Evolutionary conservation across 2,329 filamentous ascomycete species (phyloP).

Genomic region (Alternaria tenuissima): DNA sequence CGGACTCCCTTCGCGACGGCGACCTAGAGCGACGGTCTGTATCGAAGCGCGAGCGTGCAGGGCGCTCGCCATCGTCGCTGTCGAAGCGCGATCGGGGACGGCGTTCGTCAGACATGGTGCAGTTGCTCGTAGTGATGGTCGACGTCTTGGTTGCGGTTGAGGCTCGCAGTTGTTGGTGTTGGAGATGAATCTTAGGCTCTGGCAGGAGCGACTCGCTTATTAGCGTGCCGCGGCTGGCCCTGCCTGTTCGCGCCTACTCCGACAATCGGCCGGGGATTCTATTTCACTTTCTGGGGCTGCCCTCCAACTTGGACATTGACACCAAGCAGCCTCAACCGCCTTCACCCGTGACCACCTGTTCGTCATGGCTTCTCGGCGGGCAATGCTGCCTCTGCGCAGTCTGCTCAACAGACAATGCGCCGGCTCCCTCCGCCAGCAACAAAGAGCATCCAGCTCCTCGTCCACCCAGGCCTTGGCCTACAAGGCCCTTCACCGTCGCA

Average conservation of each 20-base stretch:
- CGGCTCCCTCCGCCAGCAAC: constrained; percentile 39
- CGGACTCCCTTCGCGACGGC: constrained; percentile 69
- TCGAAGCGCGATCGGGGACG: constrained; percentile 94
- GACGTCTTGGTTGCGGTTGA: constrained; percentile 5
- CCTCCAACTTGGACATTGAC: neutral
- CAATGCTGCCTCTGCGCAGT: constrained; percentile 51
- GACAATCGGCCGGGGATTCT: constrained; percentile 18
- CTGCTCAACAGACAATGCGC: constrained; percentile 40
- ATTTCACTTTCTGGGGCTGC: constrained; percentile 20
- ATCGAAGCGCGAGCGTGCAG: constrained; percentile 79
- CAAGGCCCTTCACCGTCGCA: constrained; percentile 93
- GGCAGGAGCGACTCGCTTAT: constrained; percentile 13
- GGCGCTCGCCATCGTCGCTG: constrained; percentile 77
- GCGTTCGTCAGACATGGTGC: constrained; percentile 77
- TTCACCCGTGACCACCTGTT: constrained; percentile 16
- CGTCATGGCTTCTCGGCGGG: constrained; percentile 55
- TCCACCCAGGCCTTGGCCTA: constrained; percentile 95
- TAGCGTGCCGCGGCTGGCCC: constrained; percentile 18
- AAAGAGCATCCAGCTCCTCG: constrained; percentile 58
- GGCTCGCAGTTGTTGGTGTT: constrained; percentile 7
- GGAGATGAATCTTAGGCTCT: constrained; percentile 4
- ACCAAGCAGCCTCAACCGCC: constrained; percentile 19
- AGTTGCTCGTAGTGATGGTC: constrained; percentile 5
- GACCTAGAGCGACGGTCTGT: constrained; percentile 70
- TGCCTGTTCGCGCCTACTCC: constrained; percentile 9